A percentile compares a stretch with the other conserved stretches of the same genome.
These are phyloP conservation scores for Stemphylium beticola DNA, from an alignment of 2,329 filamentous ascomycete genomes.

Conservation along the genomic window DNA sequence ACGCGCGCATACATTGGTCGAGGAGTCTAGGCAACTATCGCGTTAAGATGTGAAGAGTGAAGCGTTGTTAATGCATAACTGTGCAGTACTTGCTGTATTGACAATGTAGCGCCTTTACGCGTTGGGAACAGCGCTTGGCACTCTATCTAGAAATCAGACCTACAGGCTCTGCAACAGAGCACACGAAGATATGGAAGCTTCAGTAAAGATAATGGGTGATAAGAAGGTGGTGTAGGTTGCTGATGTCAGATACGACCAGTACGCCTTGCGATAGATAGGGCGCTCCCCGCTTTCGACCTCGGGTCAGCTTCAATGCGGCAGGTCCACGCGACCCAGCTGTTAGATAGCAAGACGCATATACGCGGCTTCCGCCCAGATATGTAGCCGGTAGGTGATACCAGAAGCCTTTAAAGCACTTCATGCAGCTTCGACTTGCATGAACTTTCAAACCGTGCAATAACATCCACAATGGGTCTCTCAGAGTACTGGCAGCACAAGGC, in stretches of 20 bases:
- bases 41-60: not conserved
- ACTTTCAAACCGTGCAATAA: not conserved
- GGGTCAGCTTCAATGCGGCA: slow-evolving; percentile 12
- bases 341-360: slow-evolving; percentile 13
- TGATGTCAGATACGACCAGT: not conserved
- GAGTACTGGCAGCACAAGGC: slow-evolving; percentile 74
- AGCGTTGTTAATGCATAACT: not conserved
- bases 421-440: not conserved
- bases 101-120: not conserved
- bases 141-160: no score
- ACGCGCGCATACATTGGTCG: slow-evolving; percentile 10
- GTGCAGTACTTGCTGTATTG: not conserved
- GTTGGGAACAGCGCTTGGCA: not conserved
- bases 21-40: not conserved
- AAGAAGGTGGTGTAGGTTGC: not conserved
- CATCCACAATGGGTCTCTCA: slow-evolving; percentile 57
- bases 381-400: slow-evolving; percentile 19
- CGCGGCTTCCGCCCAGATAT: slow-evolving; percentile 16
- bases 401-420: not conserved
- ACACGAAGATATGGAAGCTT: not conserved
- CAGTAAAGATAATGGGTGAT: no score
- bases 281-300: slow-evolving; percentile 16
- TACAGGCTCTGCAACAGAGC: not conserved
- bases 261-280: not conserved
- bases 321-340: slow-evolving; percentile 14